Evolutionary conservation across 306 rosid species (phyloP), one percentile per base, ranked within the genome.

Genomic region (Betula pendula): DNA sequence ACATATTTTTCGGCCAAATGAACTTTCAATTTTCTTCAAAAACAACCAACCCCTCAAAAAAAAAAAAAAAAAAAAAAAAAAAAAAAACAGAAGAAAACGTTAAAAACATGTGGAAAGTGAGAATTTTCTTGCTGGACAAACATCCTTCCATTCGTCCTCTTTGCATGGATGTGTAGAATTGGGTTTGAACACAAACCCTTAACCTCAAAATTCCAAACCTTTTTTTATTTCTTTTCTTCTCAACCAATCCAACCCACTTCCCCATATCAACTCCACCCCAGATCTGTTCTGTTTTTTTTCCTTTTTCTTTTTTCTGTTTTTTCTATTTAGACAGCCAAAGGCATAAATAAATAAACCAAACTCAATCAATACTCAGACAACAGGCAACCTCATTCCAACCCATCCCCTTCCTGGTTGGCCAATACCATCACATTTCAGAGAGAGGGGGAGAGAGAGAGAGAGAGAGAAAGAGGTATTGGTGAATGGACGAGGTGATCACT

Each of bases 401-500:
- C 63, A 56, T 8, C 33, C 15, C 29, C 6, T 17, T 45, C 49
- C 49, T 45, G 49, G 49, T 45, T 45, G 49, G 15, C 15, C 49
- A 38, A 38, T 1, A 38, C 42, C 42, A 38, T 38, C 42, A 5
- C 42, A 45, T 44, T 44, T 10, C 63, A 11, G 4, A 7, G 27
- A 27, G 49, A 8, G 50, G 60, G 55, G 10, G 52, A 8, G 50
- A 75, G 55, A 17, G 52, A 47, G 51, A 13, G 52, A 22, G 74
- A 15, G 51, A 1, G n/a, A 38, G 62, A 11, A 27, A 40, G 66
- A 6, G 14, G 58, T 8, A 38, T 70, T 56, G 29, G 49, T 58
- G 2, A 31, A 85, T 79, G 93, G 89, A 82, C 66, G 84, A 92
- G 80, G 93, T 78, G 51, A 48, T 92, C 68, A 92, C 85, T 42